A percentile compares a stretch with the other conserved stretches of the same genome.
Conservation (phyloP, 441 rosid species). For the Adansonia madagascariensis region DNA sequence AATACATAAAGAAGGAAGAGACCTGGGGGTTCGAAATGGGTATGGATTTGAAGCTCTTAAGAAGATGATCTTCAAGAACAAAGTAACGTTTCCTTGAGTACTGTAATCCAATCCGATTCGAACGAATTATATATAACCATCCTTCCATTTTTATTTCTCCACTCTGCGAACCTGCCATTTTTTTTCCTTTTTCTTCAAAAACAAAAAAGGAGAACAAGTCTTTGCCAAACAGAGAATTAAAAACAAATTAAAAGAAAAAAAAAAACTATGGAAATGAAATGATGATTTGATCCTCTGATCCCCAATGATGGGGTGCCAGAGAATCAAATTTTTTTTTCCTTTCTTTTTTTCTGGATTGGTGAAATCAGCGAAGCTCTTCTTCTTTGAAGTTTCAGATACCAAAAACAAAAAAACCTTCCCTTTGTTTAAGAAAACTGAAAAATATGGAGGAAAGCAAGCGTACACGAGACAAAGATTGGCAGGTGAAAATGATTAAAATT, state of each 20-base stretch:
- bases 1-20: background rate
- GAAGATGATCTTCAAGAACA: conserved; percentile 73
- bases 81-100: conserved; percentile 89
- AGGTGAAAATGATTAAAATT: conserved; percentile 26
- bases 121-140: conserved; percentile 82
- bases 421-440: conserved; percentile 24
- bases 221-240: conserved; percentile 8
- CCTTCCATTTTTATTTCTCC: conserved; percentile 76
- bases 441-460: conserved; percentile 22
- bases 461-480: conserved; percentile 42
- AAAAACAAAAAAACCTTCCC: conserved; percentile 1
- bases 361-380: conserved; percentile 14
- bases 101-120: conserved; percentile 78
- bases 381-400: background rate
- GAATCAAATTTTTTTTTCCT: background rate
- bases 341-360: background rate
- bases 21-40: conserved; percentile 70
- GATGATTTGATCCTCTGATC: conserved; percentile 30
- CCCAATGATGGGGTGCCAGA: conserved; percentile 20
- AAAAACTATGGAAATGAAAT: conserved; percentile 8
- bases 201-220: background rate
- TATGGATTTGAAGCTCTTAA: conserved; percentile 73
- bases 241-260: background rate
- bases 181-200: background rate
- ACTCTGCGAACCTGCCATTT: conserved; percentile 41